Evolutionary conservation across 805 yeast species (phyloP), one percentile per base, ranked within the genome.

Genomic region (Lipomyces japonicus): DNA sequence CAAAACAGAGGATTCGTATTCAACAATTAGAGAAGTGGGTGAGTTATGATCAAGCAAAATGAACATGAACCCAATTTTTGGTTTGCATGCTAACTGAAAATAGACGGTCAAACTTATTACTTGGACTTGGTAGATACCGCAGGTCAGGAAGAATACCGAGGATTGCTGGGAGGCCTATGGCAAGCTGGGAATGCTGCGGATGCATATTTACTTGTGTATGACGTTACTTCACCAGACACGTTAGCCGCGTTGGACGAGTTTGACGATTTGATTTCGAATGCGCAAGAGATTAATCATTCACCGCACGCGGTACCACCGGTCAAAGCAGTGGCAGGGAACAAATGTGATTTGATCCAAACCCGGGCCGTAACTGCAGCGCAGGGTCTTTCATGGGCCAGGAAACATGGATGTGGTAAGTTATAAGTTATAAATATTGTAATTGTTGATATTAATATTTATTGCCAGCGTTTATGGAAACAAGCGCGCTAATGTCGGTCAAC

Each of bases 401-500:
- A 74, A 48, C 80, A 83, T 61, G 72, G 74, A 10, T 51, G 56
- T 28, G 53, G 55, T 46, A 35, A 16, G 55, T 35, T 16, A 21
- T 37, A 19, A 21, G 5, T n/a, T 10, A n/a, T 2, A 14, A 42
- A 9, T 3, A 10, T 4, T 3, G 4, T 6, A 9, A 16, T 19
- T 10, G 5, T n/a, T 30, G 30, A 39, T 16, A 26, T 10, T 28
- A 14, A 14, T 9, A 2, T 5, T n/a, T n/a, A n/a, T n/a, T n/a
- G 48, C 76, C 82, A 50, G 86, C 86, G 36, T 89, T 88, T 66
- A 76, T 87, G 67, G 97, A 89, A 68, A 88, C 96, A 3, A 80
- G 88, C 43, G 96, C 96, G 16, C 87, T 87, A 66, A 85, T 84
- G 61, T 82, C 86, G 60, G 80, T 84, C 62, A 86, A 89, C 61